A percentile compares a stretch with the other conserved stretches of the same genome.
These are phyloP conservation scores for Penicillium sp. DNA, from an alignment of 2,329 filamentous ascomycete species.

Conservation along the genomic window DNA sequence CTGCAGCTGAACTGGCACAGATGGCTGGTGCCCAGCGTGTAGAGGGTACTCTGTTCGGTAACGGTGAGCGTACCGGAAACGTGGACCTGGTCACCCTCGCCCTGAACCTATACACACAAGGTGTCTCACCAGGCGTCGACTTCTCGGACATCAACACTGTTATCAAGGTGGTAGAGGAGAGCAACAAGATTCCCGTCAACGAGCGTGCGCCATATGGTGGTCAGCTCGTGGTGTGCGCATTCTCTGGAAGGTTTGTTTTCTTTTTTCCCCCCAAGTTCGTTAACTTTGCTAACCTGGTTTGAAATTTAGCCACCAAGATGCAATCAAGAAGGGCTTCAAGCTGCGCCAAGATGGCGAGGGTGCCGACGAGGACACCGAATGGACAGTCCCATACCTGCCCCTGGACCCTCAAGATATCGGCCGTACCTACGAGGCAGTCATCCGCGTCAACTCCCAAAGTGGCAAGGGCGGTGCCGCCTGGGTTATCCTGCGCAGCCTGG, in stretches of 20 bases:
- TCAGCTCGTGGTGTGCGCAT: constrained; percentile 11
- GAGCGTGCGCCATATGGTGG: constrained; percentile 87
- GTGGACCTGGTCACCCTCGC: constrained; percentile 91
- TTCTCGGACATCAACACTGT: constrained; percentile 84
- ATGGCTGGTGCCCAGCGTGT: constrained; percentile 96
- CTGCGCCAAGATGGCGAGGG: constrained; percentile 61
- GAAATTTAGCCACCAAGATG: constrained; percentile 74
- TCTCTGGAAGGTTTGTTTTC: constrained; percentile 3
- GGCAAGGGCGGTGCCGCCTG: constrained; percentile 94
- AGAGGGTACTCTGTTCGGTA: constrained; percentile 90
- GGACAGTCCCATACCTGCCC: constrained; percentile 88
- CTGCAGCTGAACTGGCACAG: constrained; percentile 86
- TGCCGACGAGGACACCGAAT: constrained; percentile 61
- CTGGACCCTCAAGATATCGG: constrained; percentile 92
- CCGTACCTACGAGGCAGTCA: constrained; percentile 95
- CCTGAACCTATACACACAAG: constrained; percentile 93
- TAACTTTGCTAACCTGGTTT: background rate
- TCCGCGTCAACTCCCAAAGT: constrained; percentile 94
- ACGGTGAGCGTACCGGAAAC: constrained; percentile 93
- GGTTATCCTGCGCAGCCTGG: constrained; percentile 84
- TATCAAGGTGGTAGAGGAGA: constrained; percentile 85
- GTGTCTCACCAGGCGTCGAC: constrained; percentile 78
- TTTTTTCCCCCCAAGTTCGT: background rate
- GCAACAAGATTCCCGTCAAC: constrained; percentile 93
- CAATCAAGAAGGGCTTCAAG: constrained; percentile 84